These are phyloP conservation scores for Aspergillus leporis DNA, from an alignment of 495 filamentous ascomycete genomes.

Conservation along the genomic window DNA sequence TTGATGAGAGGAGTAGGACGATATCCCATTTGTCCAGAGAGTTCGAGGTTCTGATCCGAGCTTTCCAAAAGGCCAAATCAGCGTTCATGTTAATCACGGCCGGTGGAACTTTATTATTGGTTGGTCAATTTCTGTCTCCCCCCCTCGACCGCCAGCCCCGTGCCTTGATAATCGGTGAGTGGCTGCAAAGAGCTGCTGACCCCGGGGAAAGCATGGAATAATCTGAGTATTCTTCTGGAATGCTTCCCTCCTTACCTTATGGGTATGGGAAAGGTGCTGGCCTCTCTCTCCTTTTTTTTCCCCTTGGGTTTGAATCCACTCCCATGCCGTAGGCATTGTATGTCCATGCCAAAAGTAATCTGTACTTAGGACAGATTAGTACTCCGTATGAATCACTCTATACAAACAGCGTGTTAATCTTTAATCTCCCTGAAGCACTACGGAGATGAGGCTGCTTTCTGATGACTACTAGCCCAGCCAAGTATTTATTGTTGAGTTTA, in stretches of 20 bases:
- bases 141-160: neutral
- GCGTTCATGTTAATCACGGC: neutral
- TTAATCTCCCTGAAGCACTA: no score
- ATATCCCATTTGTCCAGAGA: neutral
- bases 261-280: neutral
- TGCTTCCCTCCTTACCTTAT: neutral
- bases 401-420: no score
- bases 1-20: neutral
- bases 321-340: no score
- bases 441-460: no score
- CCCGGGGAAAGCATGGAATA: neutral
- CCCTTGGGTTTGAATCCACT: no score
- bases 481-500: no score
- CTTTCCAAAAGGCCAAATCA: constrained; percentile 1
- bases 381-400: no score
- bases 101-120: neutral
- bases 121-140: neutral
- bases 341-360: no score
- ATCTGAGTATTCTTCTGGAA: neutral
- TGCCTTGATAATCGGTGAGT: neutral
- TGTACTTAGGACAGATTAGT: no score
- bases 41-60: constrained; percentile 1
- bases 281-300: neutral
- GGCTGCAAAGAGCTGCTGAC: neutral
- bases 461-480: no score